Evolutionary conservation across 1,139 yeast genomes (phyloP).

Genomic region (Arxiozyma bovina): DNA sequence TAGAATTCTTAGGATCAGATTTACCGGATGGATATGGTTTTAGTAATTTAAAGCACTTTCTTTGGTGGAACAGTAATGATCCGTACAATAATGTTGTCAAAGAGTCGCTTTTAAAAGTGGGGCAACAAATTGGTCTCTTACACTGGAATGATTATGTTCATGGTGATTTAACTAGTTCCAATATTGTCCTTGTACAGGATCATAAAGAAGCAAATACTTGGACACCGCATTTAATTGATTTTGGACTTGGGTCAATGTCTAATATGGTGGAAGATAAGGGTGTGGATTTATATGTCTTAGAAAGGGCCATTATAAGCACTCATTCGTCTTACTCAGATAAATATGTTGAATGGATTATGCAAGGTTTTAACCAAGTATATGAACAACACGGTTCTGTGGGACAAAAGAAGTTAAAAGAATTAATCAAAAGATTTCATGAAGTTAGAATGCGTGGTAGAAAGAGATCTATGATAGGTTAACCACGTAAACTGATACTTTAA

Average conservation of each 20-base stretch:
- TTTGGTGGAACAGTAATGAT: conserved; percentile 51
- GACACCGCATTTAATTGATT: conserved; percentile 70
- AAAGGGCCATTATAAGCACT: conserved; percentile 83
- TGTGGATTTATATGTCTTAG: conserved; percentile 88
- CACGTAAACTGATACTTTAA: not conserved
- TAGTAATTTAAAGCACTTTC: conserved; percentile 60
- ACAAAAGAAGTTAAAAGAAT: conserved; percentile 44
- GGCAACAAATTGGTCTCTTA: conserved; percentile 58
- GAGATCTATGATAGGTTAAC: conserved; percentile 81
- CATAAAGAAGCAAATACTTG: conserved; percentile 15
- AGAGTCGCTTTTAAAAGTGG: conserved; percentile 45
- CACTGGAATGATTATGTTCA: conserved; percentile 79
- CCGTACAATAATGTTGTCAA: conserved; percentile 36
- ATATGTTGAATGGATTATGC: conserved; percentile 63
- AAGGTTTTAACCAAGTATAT: conserved; percentile 56
- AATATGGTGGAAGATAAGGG: conserved; percentile 84
- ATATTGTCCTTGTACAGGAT: conserved; percentile 47
- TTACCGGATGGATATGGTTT: conserved; percentile 40
- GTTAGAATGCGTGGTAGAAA: conserved; percentile 90
- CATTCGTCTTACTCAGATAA: conserved; percentile 65
- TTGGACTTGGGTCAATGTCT: conserved; percentile 76
- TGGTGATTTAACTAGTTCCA: conserved; percentile 92
- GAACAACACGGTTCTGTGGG: conserved; percentile 31
- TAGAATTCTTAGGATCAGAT: conserved; percentile 60
- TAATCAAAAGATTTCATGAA: conserved; percentile 59